These are phyloP conservation scores for Coriolopsis trogii DNA, from an alignment of 1,284 basidiomycete species.

Conservation along the genomic window DNA sequence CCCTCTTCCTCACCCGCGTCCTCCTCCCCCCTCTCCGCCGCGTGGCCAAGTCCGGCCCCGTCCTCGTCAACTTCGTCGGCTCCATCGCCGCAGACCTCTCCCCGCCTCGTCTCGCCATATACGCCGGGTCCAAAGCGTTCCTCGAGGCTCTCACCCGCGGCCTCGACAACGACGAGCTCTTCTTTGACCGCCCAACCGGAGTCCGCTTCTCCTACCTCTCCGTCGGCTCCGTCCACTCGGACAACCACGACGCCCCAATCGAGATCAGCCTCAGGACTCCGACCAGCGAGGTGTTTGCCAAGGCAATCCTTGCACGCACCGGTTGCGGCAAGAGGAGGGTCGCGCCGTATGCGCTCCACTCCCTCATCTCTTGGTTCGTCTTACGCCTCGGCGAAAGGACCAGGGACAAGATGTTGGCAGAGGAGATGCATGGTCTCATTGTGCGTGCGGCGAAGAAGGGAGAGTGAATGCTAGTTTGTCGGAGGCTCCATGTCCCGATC, in stretches of 20 bases:
- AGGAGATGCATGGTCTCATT: conserved; percentile 19
- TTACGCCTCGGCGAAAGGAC: conserved; percentile 11
- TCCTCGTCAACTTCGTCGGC: conserved; percentile 30
- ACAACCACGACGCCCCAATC: conserved; percentile 13
- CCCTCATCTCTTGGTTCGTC: conserved; percentile 15
- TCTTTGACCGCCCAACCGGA: conserved; percentile 23
- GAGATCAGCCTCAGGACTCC: conserved; percentile 16
- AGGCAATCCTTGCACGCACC: conserved; percentile 19
- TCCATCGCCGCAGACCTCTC: conserved; percentile 27
- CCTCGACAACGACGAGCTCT: conserved; percentile 31
- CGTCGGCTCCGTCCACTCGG: conserved; percentile 28
- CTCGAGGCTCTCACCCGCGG: conserved; percentile 27
- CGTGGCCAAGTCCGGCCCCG: conserved; percentile 25
- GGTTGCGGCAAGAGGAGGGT: conserved; percentile 25
- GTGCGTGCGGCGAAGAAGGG: conserved; percentile 4
- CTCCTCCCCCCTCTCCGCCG: conserved; percentile 32
- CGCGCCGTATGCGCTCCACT: conserved; percentile 24
- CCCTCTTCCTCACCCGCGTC: conserved; percentile 31
- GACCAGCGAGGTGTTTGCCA: conserved; percentile 22
- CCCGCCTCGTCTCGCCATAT: conserved; percentile 27
- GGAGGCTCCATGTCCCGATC: background rate
- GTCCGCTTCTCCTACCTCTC: conserved; percentile 29
- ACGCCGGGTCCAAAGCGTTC: conserved; percentile 31
- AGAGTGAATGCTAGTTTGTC: background rate
- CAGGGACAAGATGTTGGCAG: conserved; percentile 15